These are phyloP conservation scores for Xylaria sp. DNA, from an alignment of 2,329 filamentous ascomycete genomes.

Conservation along the genomic window DNA sequence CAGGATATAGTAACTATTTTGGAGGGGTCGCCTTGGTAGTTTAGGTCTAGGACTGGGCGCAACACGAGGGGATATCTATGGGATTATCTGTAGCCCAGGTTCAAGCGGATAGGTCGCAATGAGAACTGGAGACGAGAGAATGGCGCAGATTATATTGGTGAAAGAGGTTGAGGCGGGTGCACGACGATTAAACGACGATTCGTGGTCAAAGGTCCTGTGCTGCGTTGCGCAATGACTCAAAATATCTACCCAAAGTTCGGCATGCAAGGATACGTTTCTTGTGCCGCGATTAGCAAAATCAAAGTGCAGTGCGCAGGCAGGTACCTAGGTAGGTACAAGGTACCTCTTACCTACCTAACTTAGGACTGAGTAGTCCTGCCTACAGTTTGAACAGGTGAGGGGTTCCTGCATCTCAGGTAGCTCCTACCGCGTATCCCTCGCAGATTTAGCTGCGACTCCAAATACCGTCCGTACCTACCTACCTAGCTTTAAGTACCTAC, in stretches of 20 bases:
- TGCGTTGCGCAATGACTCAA: conserved; percentile 15
- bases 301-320: neutral
- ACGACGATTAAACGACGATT: neutral
- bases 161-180: neutral
- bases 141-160: neutral
- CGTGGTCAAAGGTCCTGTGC: neutral
- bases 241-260: neutral
- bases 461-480: no score
- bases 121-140: neutral
- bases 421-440: no score
- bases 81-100: neutral
- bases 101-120: conserved; percentile 7
- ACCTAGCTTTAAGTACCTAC: no score
- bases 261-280: neutral
- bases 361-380: no score
- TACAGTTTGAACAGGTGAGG: no score
- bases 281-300: neutral
- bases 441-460: no score
- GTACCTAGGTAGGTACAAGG: neutral
- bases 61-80: neutral
- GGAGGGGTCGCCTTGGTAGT: conserved; percentile 8
- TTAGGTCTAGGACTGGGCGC: conserved; percentile 3
- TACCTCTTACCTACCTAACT: no score
- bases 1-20: neutral
- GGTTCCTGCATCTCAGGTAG: no score